A percentile compares a stretch with the other conserved stretches of the same genome.
Conservation (phyloP, 495 filamentous ascomycete species). For the Xylaria curta region DNA sequence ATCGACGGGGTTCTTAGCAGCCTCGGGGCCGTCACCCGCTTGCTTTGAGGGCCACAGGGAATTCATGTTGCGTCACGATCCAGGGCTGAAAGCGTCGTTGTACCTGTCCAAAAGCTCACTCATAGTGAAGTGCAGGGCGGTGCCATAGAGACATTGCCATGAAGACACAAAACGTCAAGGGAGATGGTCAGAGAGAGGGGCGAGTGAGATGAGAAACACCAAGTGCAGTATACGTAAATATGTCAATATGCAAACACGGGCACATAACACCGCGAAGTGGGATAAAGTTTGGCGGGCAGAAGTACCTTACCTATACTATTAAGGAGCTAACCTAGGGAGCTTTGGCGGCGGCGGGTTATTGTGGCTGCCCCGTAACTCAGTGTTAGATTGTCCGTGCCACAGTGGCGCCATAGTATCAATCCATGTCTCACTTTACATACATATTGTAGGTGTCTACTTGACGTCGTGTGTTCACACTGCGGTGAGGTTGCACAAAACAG, state of each 20-base stretch:
- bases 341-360: background rate
- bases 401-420: background rate
- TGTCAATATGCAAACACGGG: background rate
- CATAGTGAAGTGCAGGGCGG: constrained; percentile 24
- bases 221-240: background rate
- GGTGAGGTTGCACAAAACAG: background rate
- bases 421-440: background rate
- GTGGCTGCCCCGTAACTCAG: background rate
- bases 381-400: background rate
- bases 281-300: background rate
- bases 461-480: background rate
- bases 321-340: background rate
- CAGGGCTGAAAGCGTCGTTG: constrained; percentile 14
- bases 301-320: no score
- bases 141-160: constrained; percentile 14
- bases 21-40: constrained; percentile 39
- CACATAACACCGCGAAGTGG: constrained; percentile 11
- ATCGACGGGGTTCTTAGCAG: constrained; percentile 34
- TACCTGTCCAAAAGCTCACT: constrained; percentile 24
- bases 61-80: constrained; percentile 46
- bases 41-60: constrained; percentile 49
- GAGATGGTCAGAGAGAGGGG: background rate
- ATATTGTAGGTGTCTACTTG: background rate
- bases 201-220: background rate
- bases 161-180: background rate